These are phyloP conservation scores for Suhomyces anneliseae DNA, from an alignment of 1,139 yeast genomes.

Conservation along the genomic window DNA sequence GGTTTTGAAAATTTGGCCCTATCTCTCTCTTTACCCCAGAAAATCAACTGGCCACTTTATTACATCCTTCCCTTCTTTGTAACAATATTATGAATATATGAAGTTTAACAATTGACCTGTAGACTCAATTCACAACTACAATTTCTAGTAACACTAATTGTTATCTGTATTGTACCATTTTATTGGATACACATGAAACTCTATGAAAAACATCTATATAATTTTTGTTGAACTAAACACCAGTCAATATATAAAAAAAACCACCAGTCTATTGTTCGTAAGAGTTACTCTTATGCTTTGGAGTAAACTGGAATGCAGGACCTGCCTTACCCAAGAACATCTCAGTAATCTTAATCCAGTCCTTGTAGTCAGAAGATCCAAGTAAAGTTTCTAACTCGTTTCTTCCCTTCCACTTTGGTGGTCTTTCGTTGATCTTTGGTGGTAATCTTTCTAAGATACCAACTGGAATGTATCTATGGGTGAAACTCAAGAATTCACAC, in stretches of 20 bases:
- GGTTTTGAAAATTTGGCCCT: not conserved
- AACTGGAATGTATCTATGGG: constrained; percentile 91
- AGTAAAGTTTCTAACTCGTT: constrained; percentile 87
- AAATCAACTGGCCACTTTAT: not conserved
- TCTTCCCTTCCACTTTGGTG: constrained; percentile 94
- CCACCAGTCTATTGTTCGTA: constrained; percentile 33
- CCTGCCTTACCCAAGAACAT: constrained; percentile 89
- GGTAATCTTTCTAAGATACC: constrained; percentile 90
- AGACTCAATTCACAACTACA: not conserved
- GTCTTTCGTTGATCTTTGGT: constrained; percentile 87
- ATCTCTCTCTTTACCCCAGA: not conserved
- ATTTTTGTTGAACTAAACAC: too few relatives aligned
- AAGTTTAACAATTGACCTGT: not conserved
- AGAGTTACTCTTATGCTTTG: constrained; percentile 93
- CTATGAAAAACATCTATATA: too few relatives aligned
- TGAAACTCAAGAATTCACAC: constrained; percentile 93
- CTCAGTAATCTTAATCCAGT: constrained; percentile 97
- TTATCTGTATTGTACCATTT: too few relatives aligned
- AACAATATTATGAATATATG: not conserved
- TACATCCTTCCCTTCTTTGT: not conserved
- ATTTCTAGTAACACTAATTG: too few relatives aligned
- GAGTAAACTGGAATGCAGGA: constrained; percentile 73
- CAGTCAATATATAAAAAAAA: too few relatives aligned
- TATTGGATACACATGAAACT: too few relatives aligned
- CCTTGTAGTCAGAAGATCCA: constrained; percentile 81